Conservation (phyloP, 1,284 basidiomycete species). For the Trichosporon coremiiforme region DNA sequence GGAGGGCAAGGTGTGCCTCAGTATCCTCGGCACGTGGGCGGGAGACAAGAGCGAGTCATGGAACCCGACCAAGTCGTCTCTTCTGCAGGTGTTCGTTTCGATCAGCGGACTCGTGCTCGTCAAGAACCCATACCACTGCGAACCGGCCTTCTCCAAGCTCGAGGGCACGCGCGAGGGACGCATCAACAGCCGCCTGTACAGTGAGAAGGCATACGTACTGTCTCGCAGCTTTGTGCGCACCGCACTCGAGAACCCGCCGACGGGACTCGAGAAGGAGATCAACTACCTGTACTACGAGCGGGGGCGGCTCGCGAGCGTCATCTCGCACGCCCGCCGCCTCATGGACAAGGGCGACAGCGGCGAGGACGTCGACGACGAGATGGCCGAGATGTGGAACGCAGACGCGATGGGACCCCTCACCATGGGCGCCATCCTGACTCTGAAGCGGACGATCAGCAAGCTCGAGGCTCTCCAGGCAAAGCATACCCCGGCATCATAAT, state of each 20-base stretch:
- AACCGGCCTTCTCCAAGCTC: conserved; percentile 84
- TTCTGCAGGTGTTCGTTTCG: conserved; percentile 88
- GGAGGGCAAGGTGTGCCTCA: conserved; percentile 92
- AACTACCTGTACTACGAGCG: conserved; percentile 70
- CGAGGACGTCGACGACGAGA: conserved; percentile 55
- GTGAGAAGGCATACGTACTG: conserved; percentile 86
- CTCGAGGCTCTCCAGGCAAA: conserved; percentile 5
- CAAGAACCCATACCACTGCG: conserved; percentile 90
- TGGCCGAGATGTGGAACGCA: conserved; percentile 56
- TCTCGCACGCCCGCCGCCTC: conserved; percentile 66
- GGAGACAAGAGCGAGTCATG: conserved; percentile 83
- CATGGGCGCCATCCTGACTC: conserved; percentile 74
- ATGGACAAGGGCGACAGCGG: conserved; percentile 61
- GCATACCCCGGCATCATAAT: background rate
- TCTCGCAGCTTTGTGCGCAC: conserved; percentile 84
- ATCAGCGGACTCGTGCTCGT: conserved; percentile 92
- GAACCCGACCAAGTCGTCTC: conserved; percentile 69
- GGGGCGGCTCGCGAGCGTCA: conserved; percentile 68
- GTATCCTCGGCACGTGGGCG: conserved; percentile 87
- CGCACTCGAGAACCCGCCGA: conserved; percentile 74
- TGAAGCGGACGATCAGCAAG: conserved; percentile 49
- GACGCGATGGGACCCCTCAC: conserved; percentile 74
- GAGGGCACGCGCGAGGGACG: conserved; percentile 84
- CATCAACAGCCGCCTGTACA: conserved; percentile 63
- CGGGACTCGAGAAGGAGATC: conserved; percentile 73